Base-by-base conservation (phyloP, 371 early-diverging fungal species). In the Quaeritorhiza haematococci region DNA sequence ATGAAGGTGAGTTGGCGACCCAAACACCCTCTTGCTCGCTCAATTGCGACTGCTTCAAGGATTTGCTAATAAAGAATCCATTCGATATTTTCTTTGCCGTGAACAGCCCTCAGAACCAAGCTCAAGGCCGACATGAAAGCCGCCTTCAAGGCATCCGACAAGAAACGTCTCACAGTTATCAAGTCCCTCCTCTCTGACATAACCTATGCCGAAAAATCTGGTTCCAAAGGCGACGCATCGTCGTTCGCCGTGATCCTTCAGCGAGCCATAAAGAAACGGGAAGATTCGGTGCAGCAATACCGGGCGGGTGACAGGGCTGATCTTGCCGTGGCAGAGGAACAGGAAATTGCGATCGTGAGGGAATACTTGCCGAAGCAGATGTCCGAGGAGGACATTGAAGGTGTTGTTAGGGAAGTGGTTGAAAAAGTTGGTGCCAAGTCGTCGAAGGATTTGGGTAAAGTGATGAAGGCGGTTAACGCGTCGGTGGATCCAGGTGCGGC, bases 171-270 rank as follows among this genome's bases (percentile, higher is more conserved):
- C 33, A 17, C 53, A 26, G 59, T 59, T 10, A 59, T 75, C 51
- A 67, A 68, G 41, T 67, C 71, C n/a, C 28, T 75, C 42, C 61
- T 75, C 24, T 62, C 69, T 24, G 69, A 67, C 38, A 60, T 73
- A 35, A 66, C 68, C 26, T 69, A 73, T 49, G 60, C 63, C 33
- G 60, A 63, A 27, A 73, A 73, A 53, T 49, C 51, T 17, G n/a
- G n/a, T n/a, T 55, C 43, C 44, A 54, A 30, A 43, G 59, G 53
- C 32, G 54, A 45, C 24, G 44, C 56, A 33, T 23, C 49, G 57
- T 8, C 59, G 59, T 45, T 49, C 15, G 35, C 60, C 24, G 33
- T 41, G 21, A 57, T 41, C 6, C 55, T 73, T 21, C 65, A 66
- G 34, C 50, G 58, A 28, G 63, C 75, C 1, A 28, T 71, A 10